Evolutionary conservation across 495 filamentous ascomycete species (phyloP).

Genomic region (Schizothecium vesticola): DNA sequence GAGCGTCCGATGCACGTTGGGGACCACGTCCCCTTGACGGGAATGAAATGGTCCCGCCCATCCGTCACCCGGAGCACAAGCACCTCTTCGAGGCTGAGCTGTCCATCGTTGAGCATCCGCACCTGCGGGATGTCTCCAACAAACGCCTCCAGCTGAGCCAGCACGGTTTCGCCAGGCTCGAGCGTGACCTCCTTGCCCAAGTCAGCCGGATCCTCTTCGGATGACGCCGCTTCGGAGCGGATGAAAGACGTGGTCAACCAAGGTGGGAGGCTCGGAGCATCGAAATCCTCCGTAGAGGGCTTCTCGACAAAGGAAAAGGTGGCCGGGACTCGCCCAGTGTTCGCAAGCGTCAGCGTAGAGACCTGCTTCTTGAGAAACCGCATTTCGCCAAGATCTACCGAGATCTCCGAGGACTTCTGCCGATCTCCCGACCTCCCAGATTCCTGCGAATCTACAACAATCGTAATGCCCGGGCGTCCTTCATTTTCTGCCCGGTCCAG

Average conservation of each 20-base stretch:
- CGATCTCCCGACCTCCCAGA: constrained; percentile 13
- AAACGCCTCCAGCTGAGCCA: constrained; percentile 57
- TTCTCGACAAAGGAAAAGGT: constrained; percentile 69
- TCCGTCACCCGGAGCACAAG: constrained; percentile 80
- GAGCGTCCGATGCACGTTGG: constrained; percentile 79
- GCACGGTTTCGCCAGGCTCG: constrained; percentile 75
- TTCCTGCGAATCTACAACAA: constrained; percentile 64
- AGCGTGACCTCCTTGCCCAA: constrained; percentile 52
- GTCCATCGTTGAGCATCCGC: constrained; percentile 63
- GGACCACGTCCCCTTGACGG: constrained; percentile 69
- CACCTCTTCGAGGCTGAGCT: constrained; percentile 69
- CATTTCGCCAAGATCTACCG: constrained; percentile 72
- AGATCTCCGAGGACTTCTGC: constrained; percentile 40
- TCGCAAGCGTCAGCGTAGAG: constrained; percentile 75
- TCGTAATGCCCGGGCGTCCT: constrained; percentile 72
- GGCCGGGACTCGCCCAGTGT: constrained; percentile 76
- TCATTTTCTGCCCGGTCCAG: constrained; percentile 93
- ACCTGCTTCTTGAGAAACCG: constrained; percentile 58
- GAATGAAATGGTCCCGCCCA: constrained; percentile 88
- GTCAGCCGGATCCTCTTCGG: constrained; percentile 36
- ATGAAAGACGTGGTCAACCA: constrained; percentile 70
- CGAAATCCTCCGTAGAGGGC: constrained; percentile 46
- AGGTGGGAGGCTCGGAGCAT: constrained; percentile 37
- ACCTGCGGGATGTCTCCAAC: constrained; percentile 60
- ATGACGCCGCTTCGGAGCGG: constrained; percentile 29